Evolutionary conservation across 2,329 filamentous ascomycete genomes (phyloP).

Genomic region (Alternaria arbusti): DNA sequence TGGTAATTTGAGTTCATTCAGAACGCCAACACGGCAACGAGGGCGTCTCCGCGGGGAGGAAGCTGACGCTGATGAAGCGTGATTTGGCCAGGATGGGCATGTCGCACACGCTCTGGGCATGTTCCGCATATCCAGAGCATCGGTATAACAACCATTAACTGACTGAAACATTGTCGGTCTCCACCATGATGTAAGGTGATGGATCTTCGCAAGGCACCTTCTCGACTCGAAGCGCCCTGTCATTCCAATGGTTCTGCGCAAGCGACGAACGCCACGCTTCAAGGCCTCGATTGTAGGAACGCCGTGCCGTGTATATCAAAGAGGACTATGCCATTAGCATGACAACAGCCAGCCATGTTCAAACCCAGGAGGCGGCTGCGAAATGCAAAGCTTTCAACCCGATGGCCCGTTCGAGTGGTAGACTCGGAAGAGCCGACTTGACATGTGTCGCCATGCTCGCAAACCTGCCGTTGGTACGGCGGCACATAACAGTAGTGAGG

Average conservation of each 20-base stretch:
- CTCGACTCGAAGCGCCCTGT: background rate
- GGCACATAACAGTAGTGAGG: background rate
- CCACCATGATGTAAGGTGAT: conserved; percentile 2
- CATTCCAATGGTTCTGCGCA: background rate
- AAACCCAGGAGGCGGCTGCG: background rate
- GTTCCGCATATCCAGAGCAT: background rate
- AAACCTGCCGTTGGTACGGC: background rate
- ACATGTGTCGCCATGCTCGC: background rate
- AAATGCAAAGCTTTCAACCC: background rate
- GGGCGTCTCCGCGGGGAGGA: background rate
- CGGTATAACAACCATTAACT: background rate
- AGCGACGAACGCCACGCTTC: background rate
- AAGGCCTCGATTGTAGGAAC: background rate
- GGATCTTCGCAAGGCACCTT: background rate
- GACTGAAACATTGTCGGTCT: background rate
- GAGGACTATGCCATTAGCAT: background rate
- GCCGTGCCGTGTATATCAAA: background rate
- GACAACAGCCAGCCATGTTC: background rate
- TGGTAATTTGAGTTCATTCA: background rate
- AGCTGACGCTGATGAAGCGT: background rate
- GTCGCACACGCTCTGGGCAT: background rate
- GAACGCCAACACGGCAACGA: background rate
- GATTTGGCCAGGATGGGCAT: background rate
- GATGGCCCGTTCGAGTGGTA: background rate
- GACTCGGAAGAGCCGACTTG: background rate